Percentiles rank a stretch among this genome's conserved stretches.
Evolutionary conservation across 1,284 basidiomycete species (phyloP).

Genomic region (Fomitopsis schrenkii): DNA sequence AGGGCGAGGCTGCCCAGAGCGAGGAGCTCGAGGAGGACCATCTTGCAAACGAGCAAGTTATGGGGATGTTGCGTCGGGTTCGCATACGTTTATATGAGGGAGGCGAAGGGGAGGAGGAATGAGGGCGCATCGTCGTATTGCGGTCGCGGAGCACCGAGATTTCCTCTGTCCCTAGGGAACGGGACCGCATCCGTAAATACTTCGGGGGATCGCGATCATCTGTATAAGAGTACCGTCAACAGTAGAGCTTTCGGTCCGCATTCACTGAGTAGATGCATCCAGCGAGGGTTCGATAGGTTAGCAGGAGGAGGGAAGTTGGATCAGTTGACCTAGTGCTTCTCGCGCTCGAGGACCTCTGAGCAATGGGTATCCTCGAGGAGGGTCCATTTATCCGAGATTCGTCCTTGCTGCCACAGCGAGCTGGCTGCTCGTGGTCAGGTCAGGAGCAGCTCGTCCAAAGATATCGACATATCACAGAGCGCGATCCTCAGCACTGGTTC

Average conservation of each 20-base stretch:
- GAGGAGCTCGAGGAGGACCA: neutral
- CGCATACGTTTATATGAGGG: neutral
- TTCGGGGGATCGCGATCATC: neutral
- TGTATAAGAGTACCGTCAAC: neutral
- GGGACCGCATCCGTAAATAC: neutral
- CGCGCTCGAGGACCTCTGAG: neutral
- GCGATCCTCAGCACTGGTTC: too few species aligned
- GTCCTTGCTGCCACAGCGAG: neutral
- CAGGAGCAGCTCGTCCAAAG: too few species aligned
- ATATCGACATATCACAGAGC: too few species aligned
- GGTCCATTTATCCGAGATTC: neutral
- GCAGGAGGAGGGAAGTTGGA: neutral
- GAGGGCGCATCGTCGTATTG: neutral
- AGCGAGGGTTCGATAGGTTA: neutral
- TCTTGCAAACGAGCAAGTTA: neutral
- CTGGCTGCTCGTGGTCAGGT: neutral
- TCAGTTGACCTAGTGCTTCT: neutral
- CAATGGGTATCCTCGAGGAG: neutral
- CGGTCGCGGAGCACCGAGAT: conserved; percentile 2
- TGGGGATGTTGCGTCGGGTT: neutral
- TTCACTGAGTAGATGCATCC: neutral
- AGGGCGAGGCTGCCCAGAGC: neutral
- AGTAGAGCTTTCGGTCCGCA: neutral
- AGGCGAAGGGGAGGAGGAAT: neutral
- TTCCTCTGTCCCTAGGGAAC: neutral